Conservation (phyloP, 1,284 basidiomycete genomes). For the Psilocybe mexicana region DNA sequence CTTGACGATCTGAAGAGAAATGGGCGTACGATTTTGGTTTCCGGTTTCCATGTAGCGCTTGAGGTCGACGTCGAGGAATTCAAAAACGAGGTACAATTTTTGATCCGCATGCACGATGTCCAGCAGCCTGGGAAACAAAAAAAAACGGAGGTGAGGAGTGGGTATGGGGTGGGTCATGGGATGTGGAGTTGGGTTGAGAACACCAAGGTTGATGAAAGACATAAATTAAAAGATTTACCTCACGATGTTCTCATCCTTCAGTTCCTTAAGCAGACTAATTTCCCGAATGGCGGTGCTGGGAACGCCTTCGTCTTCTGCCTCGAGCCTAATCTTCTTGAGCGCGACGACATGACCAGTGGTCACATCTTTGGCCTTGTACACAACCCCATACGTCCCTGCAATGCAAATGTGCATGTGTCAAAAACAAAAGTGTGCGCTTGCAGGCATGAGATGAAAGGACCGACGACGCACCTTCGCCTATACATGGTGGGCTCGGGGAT, state of each 20-base stretch:
- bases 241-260: slow-evolving; percentile 95
- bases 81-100: slow-evolving; percentile 96
- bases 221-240: slow-evolving; percentile 47
- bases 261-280: slow-evolving; percentile 95
- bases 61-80: slow-evolving; percentile 92
- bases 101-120: slow-evolving; percentile 98
- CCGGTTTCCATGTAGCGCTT: slow-evolving; percentile 95
- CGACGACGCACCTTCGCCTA: slow-evolving; percentile 55
- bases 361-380: slow-evolving; percentile 89
- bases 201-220: slow-evolving; percentile 4
- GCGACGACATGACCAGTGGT: slow-evolving; percentile 81
- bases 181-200: too few relatives aligned
- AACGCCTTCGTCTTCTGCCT: slow-evolving; percentile 97
- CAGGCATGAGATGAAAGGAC: slow-evolving; percentile 3
- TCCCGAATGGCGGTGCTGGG: slow-evolving; percentile 97
- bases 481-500: slow-evolving; percentile 19
- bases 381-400: slow-evolving; percentile 96
- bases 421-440: slow-evolving; percentile 2
- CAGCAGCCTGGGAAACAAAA: slow-evolving; percentile 63
- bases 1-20: slow-evolving; percentile 83
- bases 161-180: slow-evolving; percentile 8
- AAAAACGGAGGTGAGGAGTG: slow-evolving; percentile 11
- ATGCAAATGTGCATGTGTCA: slow-evolving; percentile 4
- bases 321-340: slow-evolving; percentile 97
- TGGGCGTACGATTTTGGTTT: slow-evolving; percentile 70